These are phyloP conservation scores for Solanum okadae DNA, from an alignment of 257 asterid species.

Conservation along the genomic window DNA sequence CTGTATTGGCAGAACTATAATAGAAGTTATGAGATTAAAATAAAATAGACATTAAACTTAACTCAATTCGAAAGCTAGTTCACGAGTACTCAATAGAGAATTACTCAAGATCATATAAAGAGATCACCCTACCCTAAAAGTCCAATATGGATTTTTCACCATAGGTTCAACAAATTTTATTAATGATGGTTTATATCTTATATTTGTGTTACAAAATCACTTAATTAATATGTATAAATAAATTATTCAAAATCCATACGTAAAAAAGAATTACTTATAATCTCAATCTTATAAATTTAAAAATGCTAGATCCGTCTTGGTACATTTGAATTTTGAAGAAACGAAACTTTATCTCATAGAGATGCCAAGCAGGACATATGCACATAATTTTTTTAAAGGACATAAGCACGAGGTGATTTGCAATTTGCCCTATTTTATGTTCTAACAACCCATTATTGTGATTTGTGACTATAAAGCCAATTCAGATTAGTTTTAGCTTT, in stretches of 20 bases:
- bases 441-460: neutral
- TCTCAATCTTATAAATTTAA: neutral
- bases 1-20: too few species aligned
- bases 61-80: too few species aligned
- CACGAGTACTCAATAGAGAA: too few species aligned
- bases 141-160: too few species aligned
- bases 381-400: neutral
- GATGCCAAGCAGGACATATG: neutral
- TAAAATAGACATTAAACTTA: too few species aligned
- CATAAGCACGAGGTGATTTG: neutral
- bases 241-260: neutral
- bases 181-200: fast-evolving
- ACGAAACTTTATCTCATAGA: neutral
- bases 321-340: neutral
- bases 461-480: neutral
- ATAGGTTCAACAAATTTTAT: neutral
- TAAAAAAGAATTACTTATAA: neutral
- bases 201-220: neutral
- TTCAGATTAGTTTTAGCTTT: neutral
- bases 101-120: too few species aligned
- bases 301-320: neutral
- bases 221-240: neutral
- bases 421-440: neutral
- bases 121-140: too few species aligned
- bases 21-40: too few species aligned